A percentile compares a stretch with the other conserved stretches of the same genome.
phyloP scores from a whole-genome alignment of 2,329 filamentous ascomycete genomes.

The Talaromyces islandicus region DNA sequence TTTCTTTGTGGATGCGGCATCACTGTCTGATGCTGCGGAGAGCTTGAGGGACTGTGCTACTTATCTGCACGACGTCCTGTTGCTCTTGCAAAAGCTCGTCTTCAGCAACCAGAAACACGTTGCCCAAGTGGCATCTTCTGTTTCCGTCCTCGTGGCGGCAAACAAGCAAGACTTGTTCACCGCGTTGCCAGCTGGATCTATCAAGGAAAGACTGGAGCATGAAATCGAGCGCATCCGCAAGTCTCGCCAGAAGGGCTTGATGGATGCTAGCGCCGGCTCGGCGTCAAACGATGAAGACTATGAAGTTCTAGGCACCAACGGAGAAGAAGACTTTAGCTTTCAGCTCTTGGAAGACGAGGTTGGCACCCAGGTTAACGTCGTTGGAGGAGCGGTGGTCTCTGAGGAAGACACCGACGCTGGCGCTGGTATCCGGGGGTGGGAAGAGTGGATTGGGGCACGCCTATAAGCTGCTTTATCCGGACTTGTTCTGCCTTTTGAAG shows the following conservation, averaged over 20 bases:
- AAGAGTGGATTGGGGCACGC: conserved; percentile 78
- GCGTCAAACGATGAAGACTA: conserved; percentile 60
- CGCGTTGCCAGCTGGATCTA: conserved; percentile 70
- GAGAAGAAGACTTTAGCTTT: conserved; percentile 75
- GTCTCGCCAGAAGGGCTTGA: conserved; percentile 70
- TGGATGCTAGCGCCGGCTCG: conserved; percentile 68
- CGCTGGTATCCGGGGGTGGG: conserved; percentile 76
- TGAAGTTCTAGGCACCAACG: conserved; percentile 79
- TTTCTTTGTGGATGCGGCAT: conserved; percentile 82
- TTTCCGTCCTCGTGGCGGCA: conserved; percentile 77
- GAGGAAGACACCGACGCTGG: conserved; percentile 47
- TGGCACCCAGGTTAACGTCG: conserved; percentile 68
- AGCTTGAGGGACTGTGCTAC: conserved; percentile 65
- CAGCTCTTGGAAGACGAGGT: conserved; percentile 71
- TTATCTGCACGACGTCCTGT: conserved; percentile 85
- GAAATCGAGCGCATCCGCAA: conserved; percentile 74
- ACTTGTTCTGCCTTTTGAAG: neutral
- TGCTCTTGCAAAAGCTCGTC: conserved; percentile 70
- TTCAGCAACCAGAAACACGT: conserved; percentile 40
- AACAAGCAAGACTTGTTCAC: conserved; percentile 98
- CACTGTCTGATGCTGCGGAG: conserved; percentile 41
- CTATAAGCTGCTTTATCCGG: conserved; percentile 41
- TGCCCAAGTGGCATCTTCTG: conserved; percentile 51
- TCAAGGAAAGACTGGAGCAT: conserved; percentile 68
- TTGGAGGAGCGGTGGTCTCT: conserved; percentile 64